A percentile compares a stretch with the other conserved stretches of the same genome.
Evolutionary conservation across 2,329 filamentous ascomycete species (phyloP).

Genomic region (Beauveria varroae): DNA sequence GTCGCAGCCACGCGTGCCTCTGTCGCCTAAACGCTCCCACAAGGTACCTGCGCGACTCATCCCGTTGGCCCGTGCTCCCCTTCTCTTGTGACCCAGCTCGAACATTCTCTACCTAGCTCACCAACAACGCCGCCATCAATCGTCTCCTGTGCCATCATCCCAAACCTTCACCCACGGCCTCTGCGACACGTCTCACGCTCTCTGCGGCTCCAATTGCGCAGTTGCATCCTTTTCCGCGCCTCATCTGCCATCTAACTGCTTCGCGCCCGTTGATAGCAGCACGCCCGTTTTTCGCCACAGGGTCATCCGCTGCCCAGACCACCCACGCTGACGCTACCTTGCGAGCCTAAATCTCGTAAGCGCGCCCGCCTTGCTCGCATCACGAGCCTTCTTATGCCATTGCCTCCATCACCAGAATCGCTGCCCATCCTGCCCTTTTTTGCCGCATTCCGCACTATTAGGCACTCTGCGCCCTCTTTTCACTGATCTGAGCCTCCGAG

Average conservation of each 20-base stretch:
- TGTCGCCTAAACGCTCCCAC: slow-evolving; percentile 1
- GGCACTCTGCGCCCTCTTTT: neutral
- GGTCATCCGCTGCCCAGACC: neutral
- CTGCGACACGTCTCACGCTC: slow-evolving; percentile 13
- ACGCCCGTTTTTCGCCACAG: neutral
- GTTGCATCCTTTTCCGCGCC: neutral
- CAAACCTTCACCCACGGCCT: neutral
- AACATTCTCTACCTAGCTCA: slow-evolving; percentile 11
- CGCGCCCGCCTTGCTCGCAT: slow-evolving; percentile 3
- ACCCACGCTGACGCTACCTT: slow-evolving; percentile 8
- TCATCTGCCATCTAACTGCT: neutral
- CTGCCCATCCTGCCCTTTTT: no score
- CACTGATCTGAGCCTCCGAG: neutral
- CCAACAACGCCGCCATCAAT: neutral
- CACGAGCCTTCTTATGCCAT: slow-evolving; percentile 13
- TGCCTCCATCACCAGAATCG: neutral
- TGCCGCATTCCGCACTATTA: neutral
- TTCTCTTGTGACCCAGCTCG: slow-evolving; percentile 5
- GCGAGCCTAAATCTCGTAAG: slow-evolving; percentile 10
- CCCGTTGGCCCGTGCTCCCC: slow-evolving; percentile 11
- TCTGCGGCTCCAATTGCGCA: slow-evolving; percentile 7
- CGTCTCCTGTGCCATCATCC: slow-evolving; percentile 3
- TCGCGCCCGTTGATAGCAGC: neutral
- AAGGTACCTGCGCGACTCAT: neutral
- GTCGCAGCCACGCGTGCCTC: slow-evolving; percentile 6